Evolutionary conservation across 805 yeast species (phyloP).

Genomic region (Torulaspora franciscae): DNA sequence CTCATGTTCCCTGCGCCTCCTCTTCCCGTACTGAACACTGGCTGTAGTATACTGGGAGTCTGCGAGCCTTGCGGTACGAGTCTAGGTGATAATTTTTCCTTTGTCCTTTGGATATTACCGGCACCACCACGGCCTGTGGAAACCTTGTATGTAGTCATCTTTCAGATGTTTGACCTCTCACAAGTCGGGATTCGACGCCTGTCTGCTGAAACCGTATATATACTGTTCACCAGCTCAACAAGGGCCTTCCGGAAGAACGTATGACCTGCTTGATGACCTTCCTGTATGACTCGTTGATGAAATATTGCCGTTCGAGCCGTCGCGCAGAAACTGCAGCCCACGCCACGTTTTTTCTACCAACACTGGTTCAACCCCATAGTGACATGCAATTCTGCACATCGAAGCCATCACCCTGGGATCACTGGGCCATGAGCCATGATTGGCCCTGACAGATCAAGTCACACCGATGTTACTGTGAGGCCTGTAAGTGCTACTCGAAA

Average conservation of each 20-base stretch:
- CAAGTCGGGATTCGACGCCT: too few relatives aligned
- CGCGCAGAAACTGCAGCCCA: background rate
- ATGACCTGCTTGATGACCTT: background rate
- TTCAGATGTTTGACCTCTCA: background rate
- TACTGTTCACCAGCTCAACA: background rate
- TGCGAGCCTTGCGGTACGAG: slow-evolving; percentile 55
- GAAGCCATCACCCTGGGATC: background rate
- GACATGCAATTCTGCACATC: background rate
- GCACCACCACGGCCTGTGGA: slow-evolving; percentile 81
- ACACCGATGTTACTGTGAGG: too few relatives aligned
- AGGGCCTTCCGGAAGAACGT: background rate
- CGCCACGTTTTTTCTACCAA: slow-evolving; percentile 2
- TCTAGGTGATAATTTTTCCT: slow-evolving; percentile 47
- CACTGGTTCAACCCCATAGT: background rate
- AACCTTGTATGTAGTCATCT: slow-evolving; percentile 11
- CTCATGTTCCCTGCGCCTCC: slow-evolving; percentile 79
- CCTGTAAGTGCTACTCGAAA: too few relatives aligned
- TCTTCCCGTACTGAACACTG: slow-evolving; percentile 64
- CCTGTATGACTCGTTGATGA: background rate
- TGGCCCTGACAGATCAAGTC: too few relatives aligned
- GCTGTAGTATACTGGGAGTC: slow-evolving; percentile 54
- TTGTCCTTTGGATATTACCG: slow-evolving; percentile 53
- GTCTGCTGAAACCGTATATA: background rate
- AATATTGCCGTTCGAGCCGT: slow-evolving; percentile 2
- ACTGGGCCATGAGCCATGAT: too few relatives aligned